A percentile compares a stretch with the other conserved stretches of the same genome.
These are phyloP conservation scores for Aspergillus conjunctus DNA, from an alignment of 495 filamentous ascomycete genomes.

Conservation along the genomic window DNA sequence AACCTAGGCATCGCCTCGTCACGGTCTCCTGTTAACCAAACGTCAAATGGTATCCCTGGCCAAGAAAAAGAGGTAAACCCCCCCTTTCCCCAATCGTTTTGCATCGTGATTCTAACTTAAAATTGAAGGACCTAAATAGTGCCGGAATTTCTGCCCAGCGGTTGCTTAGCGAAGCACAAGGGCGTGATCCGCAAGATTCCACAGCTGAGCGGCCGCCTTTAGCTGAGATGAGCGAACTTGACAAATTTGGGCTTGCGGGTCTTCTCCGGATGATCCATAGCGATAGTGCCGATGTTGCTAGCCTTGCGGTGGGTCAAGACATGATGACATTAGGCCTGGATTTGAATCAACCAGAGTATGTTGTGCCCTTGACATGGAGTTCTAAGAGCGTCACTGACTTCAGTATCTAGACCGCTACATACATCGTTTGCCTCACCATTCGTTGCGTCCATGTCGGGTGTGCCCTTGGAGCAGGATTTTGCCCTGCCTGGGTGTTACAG, in stretches of 20 bases:
- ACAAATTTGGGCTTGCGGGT: conserved; percentile 80
- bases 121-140: conserved; percentile 38
- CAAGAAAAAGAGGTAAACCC: conserved; percentile 48
- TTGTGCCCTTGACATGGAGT: conserved; percentile 15
- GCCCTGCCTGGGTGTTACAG: conserved; percentile 80
- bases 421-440: conserved; percentile 72
- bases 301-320: conserved; percentile 77
- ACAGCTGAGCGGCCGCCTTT: conserved; percentile 58
- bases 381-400: conserved; percentile 25
- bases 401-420: conserved; percentile 54
- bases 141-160: conserved; percentile 38
- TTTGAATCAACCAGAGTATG: conserved; percentile 76
- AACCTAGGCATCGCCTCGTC: conserved; percentile 42
- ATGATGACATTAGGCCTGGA: conserved; percentile 76
- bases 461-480: conserved; percentile 75
- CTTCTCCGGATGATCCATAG: conserved; percentile 77
- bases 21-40: conserved; percentile 46
- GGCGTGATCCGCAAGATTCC: conserved; percentile 18
- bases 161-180: conserved; percentile 40
- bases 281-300: conserved; percentile 73
- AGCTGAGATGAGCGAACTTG: conserved; percentile 74
- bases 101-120: background rate
- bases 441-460: conserved; percentile 64
- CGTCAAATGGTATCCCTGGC: conserved; percentile 42
- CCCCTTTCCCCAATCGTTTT: conserved; percentile 7